A percentile compares a stretch with the other conserved stretches of the same genome.
phyloP scores from a whole-genome alignment of 2,329 filamentous ascomycete genomes.

The Grosmannia serpens region DNA sequence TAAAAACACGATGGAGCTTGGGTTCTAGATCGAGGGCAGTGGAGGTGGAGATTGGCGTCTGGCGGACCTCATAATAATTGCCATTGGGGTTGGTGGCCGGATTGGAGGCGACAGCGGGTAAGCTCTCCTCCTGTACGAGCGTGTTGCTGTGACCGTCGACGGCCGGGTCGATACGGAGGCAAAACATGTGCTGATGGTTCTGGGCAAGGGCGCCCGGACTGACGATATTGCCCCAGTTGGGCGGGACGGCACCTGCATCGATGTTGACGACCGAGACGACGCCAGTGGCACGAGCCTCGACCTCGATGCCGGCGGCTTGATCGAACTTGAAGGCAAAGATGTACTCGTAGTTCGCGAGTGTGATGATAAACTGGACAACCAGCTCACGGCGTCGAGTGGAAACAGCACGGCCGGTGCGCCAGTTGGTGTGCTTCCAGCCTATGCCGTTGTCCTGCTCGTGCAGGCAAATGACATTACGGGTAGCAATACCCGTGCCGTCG shows the following conservation, averaged over 20 bases:
- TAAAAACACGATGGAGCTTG: conserved; percentile 28
- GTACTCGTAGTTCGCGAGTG: conserved; percentile 60
- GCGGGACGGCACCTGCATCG: conserved; percentile 14
- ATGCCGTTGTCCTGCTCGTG: conserved; percentile 63
- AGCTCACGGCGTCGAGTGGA: neutral
- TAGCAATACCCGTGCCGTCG: conserved; percentile 36
- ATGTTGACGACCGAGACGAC: conserved; percentile 52
- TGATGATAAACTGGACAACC: conserved; percentile 52
- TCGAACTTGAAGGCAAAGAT: conserved; percentile 43
- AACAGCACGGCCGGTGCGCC: neutral
- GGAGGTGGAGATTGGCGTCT: conserved; percentile 15
- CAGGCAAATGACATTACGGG: conserved; percentile 49
- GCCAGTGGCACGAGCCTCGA: conserved; percentile 54
- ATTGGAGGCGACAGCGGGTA: conserved; percentile 26
- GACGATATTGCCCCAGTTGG: conserved; percentile 48
- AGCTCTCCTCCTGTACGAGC: conserved; percentile 27
- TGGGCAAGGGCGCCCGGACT: conserved; percentile 51
- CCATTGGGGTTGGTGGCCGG: conserved; percentile 36
- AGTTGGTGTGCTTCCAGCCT: conserved; percentile 52
- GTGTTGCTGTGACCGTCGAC: conserved; percentile 48
- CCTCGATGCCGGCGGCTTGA: conserved; percentile 46
- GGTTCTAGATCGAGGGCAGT: neutral
- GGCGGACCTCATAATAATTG: conserved; percentile 34
- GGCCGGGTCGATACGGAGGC: conserved; percentile 50
- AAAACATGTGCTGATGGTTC: conserved; percentile 62